phyloP scores from a whole-genome alignment of 352 stramenopile species.

The Globisporangium paroecandrum region DNA sequence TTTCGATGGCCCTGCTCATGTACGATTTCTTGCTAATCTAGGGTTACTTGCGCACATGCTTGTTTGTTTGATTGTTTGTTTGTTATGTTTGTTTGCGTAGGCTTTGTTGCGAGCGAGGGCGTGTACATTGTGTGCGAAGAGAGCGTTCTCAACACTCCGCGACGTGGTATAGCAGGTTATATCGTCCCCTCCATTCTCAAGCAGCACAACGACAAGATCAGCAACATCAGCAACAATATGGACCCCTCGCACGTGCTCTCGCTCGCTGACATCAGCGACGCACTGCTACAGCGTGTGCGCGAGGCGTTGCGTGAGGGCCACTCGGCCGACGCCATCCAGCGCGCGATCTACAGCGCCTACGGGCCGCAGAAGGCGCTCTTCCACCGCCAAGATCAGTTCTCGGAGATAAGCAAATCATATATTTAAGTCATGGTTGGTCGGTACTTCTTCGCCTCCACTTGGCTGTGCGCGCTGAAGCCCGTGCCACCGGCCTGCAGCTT shows the following conservation, averaged over 20 bases:
- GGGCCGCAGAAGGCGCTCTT: slow-evolving; percentile 46
- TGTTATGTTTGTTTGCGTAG: slow-evolving; percentile 9
- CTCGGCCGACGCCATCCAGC: slow-evolving; percentile 31
- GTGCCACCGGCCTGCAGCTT: slow-evolving; percentile 71
- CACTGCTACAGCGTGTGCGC: slow-evolving; percentile 50
- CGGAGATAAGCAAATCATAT: slow-evolving; percentile 40
- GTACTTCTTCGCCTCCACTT: slow-evolving; percentile 86
- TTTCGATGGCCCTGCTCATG: background rate
- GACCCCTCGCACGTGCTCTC: slow-evolving; percentile 26
- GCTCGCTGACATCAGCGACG: slow-evolving; percentile 47
- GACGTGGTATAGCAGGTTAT: background rate
- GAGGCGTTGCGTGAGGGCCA: slow-evolving; percentile 34
- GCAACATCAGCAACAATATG: background rate
- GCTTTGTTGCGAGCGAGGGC: slow-evolving; percentile 16
- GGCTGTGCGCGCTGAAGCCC: slow-evolving; percentile 82
- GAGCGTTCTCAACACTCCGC: slow-evolving; percentile 9
- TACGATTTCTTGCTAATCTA: background rate
- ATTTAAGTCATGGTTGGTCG: slow-evolving; percentile 79
- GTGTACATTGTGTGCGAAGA: slow-evolving; percentile 40
- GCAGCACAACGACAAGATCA: background rate
- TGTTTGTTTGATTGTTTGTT: background rate
- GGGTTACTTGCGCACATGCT: background rate
- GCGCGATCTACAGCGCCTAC: slow-evolving; percentile 31
- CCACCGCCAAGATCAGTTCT: slow-evolving; percentile 34
- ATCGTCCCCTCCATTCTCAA: slow-evolving; percentile 2